These are phyloP conservation scores for Trypanosoma lewisi DNA, from an alignment of 208 protist genomes.

Conservation along the genomic window DNA sequence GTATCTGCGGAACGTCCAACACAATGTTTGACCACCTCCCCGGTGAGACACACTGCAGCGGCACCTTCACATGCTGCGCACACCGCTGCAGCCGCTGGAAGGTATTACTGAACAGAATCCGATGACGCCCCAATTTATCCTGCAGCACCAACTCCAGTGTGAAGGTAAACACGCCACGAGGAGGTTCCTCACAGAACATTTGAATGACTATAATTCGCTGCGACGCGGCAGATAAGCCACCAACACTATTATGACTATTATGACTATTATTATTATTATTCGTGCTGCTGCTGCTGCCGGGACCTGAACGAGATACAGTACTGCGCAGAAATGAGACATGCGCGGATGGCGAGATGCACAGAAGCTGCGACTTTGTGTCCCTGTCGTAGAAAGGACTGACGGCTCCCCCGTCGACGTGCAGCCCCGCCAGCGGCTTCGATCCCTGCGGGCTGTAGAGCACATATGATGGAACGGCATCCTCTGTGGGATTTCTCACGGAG, in stretches of 20 bases:
- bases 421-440: constrained; percentile 50
- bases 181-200: constrained; percentile 37
- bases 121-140: constrained; percentile 31
- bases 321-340: constrained; percentile 50
- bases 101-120: constrained; percentile 45
- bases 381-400: constrained; percentile 59
- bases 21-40: constrained; percentile 72
- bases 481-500: constrained; percentile 5
- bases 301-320: not conserved
- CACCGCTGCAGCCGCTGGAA: constrained; percentile 32
- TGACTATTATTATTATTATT: not conserved
- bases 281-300: not conserved
- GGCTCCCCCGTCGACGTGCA: constrained; percentile 34
- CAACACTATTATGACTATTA: not conserved
- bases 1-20: constrained; percentile 44
- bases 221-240: constrained; percentile 8
- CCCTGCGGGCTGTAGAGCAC: constrained; percentile 82
- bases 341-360: constrained; percentile 50
- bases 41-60: constrained; percentile 41
- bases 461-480: constrained; percentile 29
- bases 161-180: constrained; percentile 16
- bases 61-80: constrained; percentile 61
- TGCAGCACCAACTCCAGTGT: constrained; percentile 29
- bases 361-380: constrained; percentile 64
- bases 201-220: constrained; percentile 57